Conservation (phyloP, 345 rosid genomes). For the Triadica sebifera region DNA sequence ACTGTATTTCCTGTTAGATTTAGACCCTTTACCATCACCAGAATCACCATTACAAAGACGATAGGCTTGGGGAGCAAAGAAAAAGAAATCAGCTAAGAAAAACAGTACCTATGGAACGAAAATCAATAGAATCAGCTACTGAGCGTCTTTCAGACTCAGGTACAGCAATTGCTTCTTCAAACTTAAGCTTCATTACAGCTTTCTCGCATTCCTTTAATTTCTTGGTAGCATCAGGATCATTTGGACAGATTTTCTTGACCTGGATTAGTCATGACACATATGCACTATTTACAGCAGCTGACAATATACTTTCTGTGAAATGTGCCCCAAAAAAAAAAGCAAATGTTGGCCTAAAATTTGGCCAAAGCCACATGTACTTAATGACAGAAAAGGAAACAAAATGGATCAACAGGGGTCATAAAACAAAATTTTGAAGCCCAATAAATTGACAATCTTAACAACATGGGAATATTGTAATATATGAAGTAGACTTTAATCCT, state of each 20-base stretch:
- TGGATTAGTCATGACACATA: no score
- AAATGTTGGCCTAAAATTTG: neutral
- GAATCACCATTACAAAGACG: neutral
- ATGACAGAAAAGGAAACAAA: neutral
- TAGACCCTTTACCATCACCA: neutral
- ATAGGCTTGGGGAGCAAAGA: neutral
- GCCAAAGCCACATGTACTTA: neutral
- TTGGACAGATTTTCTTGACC: no score
- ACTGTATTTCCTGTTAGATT: neutral
- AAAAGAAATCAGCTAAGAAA: no score
- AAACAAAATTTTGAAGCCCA: neutral
- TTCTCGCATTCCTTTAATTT: no score
- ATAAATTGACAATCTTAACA: neutral
- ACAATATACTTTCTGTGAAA: neutral
- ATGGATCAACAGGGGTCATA: neutral
- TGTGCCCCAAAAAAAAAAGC: neutral
- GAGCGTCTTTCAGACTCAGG: no score
- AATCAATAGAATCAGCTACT: no score
- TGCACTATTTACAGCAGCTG: slow-evolving; percentile 1
- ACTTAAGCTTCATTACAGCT: no score
- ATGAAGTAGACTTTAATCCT: neutral
- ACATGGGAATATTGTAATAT: neutral
- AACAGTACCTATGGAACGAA: no score
- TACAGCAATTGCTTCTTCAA: no score
- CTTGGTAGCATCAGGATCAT: no score